Evolutionary conservation across 768 basidiomycete species (phyloP).

Genomic region (Boletus huronensis): DNA sequence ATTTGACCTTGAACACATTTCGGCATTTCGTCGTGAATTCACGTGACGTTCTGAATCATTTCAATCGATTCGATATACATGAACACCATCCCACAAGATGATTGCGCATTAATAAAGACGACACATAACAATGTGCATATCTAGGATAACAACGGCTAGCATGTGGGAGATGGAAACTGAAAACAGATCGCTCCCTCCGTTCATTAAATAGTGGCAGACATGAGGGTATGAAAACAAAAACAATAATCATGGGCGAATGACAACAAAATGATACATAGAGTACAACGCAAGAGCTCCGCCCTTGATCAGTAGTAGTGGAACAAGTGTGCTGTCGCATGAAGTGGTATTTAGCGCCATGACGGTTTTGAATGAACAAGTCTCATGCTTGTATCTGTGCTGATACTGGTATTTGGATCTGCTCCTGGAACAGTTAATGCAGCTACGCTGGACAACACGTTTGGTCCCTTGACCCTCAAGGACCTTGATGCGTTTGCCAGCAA

Average conservation of each 20-base stretch:
- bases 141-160: slow-evolving; percentile 25
- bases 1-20: slow-evolving; percentile 44
- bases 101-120: slow-evolving; percentile 13
- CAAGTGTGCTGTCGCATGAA: slow-evolving; percentile 1
- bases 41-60: neutral
- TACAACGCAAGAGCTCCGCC: slow-evolving; percentile 19
- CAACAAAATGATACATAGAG: slow-evolving; percentile 6
- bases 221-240: slow-evolving; percentile 21
- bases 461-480: slow-evolving; percentile 33
- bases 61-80: neutral
- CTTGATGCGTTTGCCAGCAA: slow-evolving; percentile 41
- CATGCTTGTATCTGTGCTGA: slow-evolving; percentile 48
- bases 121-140: slow-evolving; percentile 27
- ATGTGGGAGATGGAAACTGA: slow-evolving; percentile 12
- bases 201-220: slow-evolving; percentile 5
- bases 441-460: slow-evolving; percentile 32
- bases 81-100: neutral
- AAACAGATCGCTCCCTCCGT: slow-evolving; percentile 5
- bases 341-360: slow-evolving; percentile 50
- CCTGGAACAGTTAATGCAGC: slow-evolving; percentile 30
- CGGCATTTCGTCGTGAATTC: neutral
- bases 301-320: slow-evolving; percentile 10
- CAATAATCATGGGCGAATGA: slow-evolving; percentile 8
- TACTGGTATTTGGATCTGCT: slow-evolving; percentile 41
- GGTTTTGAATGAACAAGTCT: slow-evolving; percentile 42